Evolutionary conservation across 768 basidiomycete genomes (phyloP).

Genomic region (Cystofilobasidium capitatum): DNA sequence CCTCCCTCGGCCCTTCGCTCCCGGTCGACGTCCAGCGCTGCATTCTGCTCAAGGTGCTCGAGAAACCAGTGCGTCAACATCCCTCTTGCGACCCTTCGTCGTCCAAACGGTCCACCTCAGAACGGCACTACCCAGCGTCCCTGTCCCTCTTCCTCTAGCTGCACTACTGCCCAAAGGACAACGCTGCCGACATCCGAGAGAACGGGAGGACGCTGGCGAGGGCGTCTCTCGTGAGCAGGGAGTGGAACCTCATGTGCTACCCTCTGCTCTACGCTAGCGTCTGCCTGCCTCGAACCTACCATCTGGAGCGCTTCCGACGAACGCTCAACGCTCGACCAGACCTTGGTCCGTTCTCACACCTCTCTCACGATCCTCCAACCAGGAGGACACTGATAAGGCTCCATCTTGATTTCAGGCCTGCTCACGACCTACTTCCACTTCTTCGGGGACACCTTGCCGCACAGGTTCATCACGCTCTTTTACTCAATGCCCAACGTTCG

Average conservation of each 20-base stretch:
- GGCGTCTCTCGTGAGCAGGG: slow-evolving; percentile 2
- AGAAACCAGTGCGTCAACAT: background rate
- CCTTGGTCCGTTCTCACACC: background rate
- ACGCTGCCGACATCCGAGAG: slow-evolving; percentile 1
- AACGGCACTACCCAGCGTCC: background rate
- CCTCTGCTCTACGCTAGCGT: slow-evolving; percentile 14
- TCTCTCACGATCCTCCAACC: background rate
- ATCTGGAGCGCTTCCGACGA: background rate
- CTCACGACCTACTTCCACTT: slow-evolving; percentile 10
- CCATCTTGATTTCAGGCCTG: no score
- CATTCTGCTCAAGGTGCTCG: slow-evolving; percentile 6
- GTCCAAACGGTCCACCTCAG: no score
- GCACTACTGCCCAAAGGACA: slow-evolving; percentile 15
- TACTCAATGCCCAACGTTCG: slow-evolving; percentile 10
- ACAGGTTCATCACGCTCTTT: no score
- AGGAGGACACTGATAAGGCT: no score
- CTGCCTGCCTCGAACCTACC: slow-evolving; percentile 7
- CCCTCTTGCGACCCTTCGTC: background rate
- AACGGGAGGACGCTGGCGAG: background rate
- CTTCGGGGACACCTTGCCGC: background rate
- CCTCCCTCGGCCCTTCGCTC: background rate
- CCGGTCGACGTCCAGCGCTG: slow-evolving; percentile 16
- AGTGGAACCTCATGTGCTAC: slow-evolving; percentile 20
- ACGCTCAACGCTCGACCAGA: slow-evolving; percentile 1
- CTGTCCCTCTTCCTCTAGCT: background rate